A percentile compares a stretch with the other conserved stretches of the same genome.
Conservation (phyloP, 1,284 basidiomycete species). For the Rhodofomes roseus region DNA sequence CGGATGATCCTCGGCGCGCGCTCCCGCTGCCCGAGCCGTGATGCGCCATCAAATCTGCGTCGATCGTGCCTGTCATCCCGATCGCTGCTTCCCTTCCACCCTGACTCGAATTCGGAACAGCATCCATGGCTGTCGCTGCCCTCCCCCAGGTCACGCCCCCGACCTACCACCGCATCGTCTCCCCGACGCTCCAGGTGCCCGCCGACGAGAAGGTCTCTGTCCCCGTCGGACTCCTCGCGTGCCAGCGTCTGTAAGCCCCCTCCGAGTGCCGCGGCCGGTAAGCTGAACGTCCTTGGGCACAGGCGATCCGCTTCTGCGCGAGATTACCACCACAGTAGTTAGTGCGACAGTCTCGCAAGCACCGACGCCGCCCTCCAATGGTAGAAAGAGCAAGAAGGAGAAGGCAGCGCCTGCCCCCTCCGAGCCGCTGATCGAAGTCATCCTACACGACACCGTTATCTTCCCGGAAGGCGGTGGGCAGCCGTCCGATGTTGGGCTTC, state of each 20-base stretch:
- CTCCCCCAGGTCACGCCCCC: conserved; percentile 40
- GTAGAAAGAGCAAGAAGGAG: conserved; percentile 49
- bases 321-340: conserved; percentile 52
- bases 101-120: background rate
- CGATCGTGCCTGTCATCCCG: background rate
- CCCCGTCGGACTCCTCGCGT: conserved; percentile 69
- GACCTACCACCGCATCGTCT: conserved; percentile 63
- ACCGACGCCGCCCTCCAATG: conserved; percentile 37
- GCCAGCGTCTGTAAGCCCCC: conserved; percentile 51
- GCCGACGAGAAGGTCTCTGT: conserved; percentile 45
- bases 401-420: conserved; percentile 43
- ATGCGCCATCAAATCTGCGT: background rate
- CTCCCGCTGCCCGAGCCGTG: background rate
- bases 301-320: conserved; percentile 66
- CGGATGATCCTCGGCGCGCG: background rate
- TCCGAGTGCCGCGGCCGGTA: background rate
- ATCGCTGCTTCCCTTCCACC: background rate
- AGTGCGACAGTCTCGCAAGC: conserved; percentile 42
- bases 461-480: conserved; percentile 91
- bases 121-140: conserved; percentile 27
- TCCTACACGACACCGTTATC: conserved; percentile 79
- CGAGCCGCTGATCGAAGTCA: conserved; percentile 55
- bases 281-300: background rate
- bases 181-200: conserved; percentile 51
- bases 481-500: conserved; percentile 71